Percentiles rank a stretch among this genome's conserved stretches.
Evolutionary conservation across 192 early-diverging fungal genomes (phyloP).

Genomic region (Entrophospora sp.): DNA sequence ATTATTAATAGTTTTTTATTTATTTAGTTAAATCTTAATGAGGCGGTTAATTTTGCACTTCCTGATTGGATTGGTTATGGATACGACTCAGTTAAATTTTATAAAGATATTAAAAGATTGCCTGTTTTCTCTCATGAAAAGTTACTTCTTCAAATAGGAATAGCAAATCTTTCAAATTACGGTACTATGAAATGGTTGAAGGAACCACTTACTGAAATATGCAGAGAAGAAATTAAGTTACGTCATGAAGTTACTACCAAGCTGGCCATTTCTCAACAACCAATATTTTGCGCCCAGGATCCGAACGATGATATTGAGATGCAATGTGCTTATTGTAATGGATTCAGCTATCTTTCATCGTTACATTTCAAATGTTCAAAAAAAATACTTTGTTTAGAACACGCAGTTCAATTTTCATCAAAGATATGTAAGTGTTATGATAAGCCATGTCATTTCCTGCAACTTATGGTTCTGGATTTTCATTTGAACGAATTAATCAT

Average conservation of each 20-base stretch:
- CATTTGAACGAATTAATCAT: conserved; percentile 8
- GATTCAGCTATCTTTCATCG: conserved; percentile 63
- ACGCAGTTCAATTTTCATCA: conserved; percentile 37
- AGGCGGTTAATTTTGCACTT: conserved; percentile 96
- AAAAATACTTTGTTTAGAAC: conserved; percentile 57
- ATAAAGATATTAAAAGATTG: conserved; percentile 66
- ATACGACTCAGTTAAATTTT: conserved; percentile 67
- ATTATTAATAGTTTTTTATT: conserved; percentile 9
- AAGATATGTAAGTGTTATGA: conserved; percentile 33
- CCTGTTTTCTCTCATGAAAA: conserved; percentile 97
- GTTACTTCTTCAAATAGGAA: conserved; percentile 57
- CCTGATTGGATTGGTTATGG: conserved; percentile 86
- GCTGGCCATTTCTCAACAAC: conserved; percentile 30
- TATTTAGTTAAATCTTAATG: conserved; percentile 79
- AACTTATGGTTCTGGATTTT: conserved; percentile 28
- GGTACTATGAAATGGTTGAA: neutral
- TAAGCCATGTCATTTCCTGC: conserved; percentile 24
- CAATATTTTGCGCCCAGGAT: conserved; percentile 36
- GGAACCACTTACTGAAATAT: conserved; percentile 29
- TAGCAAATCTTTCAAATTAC: conserved; percentile 23
- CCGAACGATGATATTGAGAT: conserved; percentile 49
- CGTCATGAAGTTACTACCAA: conserved; percentile 30
- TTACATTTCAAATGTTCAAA: conserved; percentile 51
- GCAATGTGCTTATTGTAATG: conserved; percentile 63
- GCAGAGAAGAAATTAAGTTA: conserved; percentile 44